Percentiles rank a stretch among this genome's conserved stretches.
phyloP scores from a whole-genome alignment of 2,329 filamentous ascomycete species.

The Raffaelea arxii region DNA sequence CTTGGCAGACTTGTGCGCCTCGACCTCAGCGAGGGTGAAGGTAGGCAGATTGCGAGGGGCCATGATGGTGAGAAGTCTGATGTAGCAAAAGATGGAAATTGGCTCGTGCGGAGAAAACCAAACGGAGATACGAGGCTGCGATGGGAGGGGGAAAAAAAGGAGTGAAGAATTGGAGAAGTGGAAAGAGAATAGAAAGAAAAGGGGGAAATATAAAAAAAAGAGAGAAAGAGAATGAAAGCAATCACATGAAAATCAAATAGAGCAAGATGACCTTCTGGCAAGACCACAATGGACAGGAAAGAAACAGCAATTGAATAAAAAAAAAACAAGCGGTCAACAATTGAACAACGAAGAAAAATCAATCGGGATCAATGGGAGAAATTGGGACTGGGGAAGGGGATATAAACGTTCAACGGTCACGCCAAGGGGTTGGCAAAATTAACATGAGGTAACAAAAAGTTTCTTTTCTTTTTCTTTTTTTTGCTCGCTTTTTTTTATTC shows the following conservation, averaged over 20 bases:
- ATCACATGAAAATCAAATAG: not conserved
- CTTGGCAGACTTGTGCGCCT: conserved; percentile 65
- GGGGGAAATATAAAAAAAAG: not conserved
- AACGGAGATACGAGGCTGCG: not conserved
- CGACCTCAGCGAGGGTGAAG: conserved; percentile 71
- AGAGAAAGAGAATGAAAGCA: not conserved
- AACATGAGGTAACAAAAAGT: not conserved
- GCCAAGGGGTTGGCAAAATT: not conserved
- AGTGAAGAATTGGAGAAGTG: not conserved
- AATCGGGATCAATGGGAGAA: not conserved
- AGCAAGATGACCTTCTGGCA: not conserved
- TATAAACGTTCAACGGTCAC: not conserved
- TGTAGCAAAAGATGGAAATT: no score
- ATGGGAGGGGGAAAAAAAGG: not conserved
- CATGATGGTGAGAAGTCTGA: conserved; percentile 42
- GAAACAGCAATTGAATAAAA: not conserved
- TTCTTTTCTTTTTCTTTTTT: not conserved
- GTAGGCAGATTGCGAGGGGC: conserved; percentile 74
- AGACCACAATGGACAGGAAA: not conserved
- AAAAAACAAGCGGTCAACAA: not conserved
- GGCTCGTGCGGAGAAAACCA: not conserved
- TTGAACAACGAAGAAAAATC: not conserved
- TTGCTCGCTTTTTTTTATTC: not conserved
- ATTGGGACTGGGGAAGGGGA: not conserved
- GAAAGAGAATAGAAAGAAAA: not conserved